Conservation (phyloP, 2,329 filamentous ascomycete genomes). For the Fusarium duplospermum region DNA sequence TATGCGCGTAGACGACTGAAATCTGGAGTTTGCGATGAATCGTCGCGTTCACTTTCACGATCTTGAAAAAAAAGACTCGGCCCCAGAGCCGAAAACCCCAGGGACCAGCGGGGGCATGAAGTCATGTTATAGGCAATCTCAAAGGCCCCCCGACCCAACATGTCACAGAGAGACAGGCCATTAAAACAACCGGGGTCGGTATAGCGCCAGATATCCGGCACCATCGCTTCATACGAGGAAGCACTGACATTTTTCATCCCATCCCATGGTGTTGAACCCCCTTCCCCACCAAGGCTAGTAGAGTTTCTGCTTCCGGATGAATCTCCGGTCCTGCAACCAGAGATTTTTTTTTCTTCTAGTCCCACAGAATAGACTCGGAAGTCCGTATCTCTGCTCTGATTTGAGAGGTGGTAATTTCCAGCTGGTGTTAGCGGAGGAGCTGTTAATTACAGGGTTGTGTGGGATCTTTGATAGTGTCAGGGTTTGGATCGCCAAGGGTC, state of each 20-base stretch:
- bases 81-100: not conserved
- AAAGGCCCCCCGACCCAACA: not conserved
- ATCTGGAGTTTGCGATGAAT: not conserved
- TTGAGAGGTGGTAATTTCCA: not conserved
- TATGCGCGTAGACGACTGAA: not conserved
- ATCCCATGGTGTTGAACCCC: slow-evolving; percentile 7
- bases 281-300: not conserved
- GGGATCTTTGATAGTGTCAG: not conserved
- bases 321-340: not conserved
- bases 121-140: slow-evolving; percentile 2
- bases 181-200: slow-evolving; percentile 1
- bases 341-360: not conserved
- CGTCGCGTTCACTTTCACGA: not conserved
- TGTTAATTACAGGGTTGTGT: not conserved
- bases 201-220: slow-evolving; percentile 5
- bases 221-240: not conserved
- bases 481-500: not conserved
- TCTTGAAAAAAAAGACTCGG: not conserved
- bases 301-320: slow-evolving; percentile 17
- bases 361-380: not conserved
- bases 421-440: not conserved
- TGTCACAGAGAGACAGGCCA: not conserved
- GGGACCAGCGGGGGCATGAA: not conserved
- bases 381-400: not conserved
- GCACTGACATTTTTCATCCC: not conserved